Conservation (phyloP, 441 rosid species). For the Pelargonium cotyledonis region DNA sequence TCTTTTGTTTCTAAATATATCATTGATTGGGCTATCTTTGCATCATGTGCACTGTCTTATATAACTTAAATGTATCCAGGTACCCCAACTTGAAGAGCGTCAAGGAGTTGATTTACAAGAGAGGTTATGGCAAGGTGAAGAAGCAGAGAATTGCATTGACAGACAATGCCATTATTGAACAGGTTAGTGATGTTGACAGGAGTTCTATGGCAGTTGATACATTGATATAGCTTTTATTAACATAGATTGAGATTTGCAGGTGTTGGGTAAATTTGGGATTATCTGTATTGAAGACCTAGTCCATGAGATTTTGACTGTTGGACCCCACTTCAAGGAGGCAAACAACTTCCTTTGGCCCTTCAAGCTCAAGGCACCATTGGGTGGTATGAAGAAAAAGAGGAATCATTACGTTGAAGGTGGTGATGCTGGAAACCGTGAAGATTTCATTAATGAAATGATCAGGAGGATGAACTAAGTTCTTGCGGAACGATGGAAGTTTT, state of each 20-base stretch:
- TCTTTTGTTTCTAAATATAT: background rate
- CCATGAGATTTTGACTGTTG: slow-evolving; percentile 69
- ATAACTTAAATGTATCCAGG: slow-evolving; percentile 20
- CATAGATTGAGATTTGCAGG: slow-evolving; percentile 22
- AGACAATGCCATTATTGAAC: slow-evolving; percentile 57
- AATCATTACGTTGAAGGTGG: slow-evolving; percentile 79
- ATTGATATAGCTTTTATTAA: background rate
- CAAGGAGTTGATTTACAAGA: slow-evolving; percentile 61
- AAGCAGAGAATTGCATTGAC: slow-evolving; percentile 62
- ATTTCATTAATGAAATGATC: slow-evolving; percentile 59
- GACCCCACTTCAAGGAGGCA: slow-evolving; percentile 73
- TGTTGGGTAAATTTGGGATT: slow-evolving; percentile 50
- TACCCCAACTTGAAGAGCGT: slow-evolving; percentile 74
- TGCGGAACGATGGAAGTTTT: background rate
- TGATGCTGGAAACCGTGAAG: slow-evolving; percentile 72
- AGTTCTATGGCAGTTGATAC: background rate
- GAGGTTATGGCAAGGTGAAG: slow-evolving; percentile 69
- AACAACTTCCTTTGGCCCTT: slow-evolving; percentile 79
- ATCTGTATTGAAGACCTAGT: slow-evolving; percentile 60
- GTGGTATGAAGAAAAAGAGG: slow-evolving; percentile 69
- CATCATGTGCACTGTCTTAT: background rate
- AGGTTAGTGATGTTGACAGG: slow-evolving; percentile 14
- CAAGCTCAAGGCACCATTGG: slow-evolving; percentile 68
- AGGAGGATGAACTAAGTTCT: slow-evolving; percentile 55
- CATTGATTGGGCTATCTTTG: background rate